Evolutionary conservation across 805 yeast genomes (phyloP), one percentile per base, ranked within the genome.

Genomic region (Saturnispora zaruensis): DNA sequence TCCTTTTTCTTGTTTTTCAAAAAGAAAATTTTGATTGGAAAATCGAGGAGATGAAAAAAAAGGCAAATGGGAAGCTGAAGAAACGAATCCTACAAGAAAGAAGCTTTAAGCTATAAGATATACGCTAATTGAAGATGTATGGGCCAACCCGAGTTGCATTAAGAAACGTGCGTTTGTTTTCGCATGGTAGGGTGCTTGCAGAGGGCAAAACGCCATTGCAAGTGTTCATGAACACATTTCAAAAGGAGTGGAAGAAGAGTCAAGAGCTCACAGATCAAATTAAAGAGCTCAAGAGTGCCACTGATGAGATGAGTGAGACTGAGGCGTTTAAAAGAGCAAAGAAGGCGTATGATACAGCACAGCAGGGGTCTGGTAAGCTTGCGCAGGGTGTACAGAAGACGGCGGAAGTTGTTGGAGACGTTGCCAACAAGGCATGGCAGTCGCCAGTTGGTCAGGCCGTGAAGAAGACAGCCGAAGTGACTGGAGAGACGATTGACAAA

Each of bases 341-440:
- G 63, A 96, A 89, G 53, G 99, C 99, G 0, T 88, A 84, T 59
- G 85, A 85, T 50, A 77, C 74, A 49, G 96, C 98, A 3, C 93
- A 86, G 60, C 81, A 79, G 62, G 77, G 79, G 13, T 67, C 76
- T 18, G 82, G 85, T 13, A 63, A 63, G 23, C 75, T 81, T n/a
- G 78, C 81, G 6, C 79, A 85, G 64, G 84, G 88, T 41, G 78
- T 87, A 49, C 78, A 80, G 60, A 86, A 85, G 68, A 93, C 98
- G 5, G 97, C 97, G n/a, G 87, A 85, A 59, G 91, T 82, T 37
- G 88, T 93, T 33, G 98, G 96, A 49, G 83, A 77, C 51, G 95
- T 82, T 42, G 98, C 96, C 4, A 73, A 77, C 37, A 84, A 82
- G 52, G 96, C 97, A 1, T 93, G 99, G 99, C 96, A 93, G 53